Percentiles rank a stretch among this genome's conserved stretches.
Evolutionary conservation across 345 rosid species (phyloP).

Genomic region (Anastatica hierochuntica): DNA sequence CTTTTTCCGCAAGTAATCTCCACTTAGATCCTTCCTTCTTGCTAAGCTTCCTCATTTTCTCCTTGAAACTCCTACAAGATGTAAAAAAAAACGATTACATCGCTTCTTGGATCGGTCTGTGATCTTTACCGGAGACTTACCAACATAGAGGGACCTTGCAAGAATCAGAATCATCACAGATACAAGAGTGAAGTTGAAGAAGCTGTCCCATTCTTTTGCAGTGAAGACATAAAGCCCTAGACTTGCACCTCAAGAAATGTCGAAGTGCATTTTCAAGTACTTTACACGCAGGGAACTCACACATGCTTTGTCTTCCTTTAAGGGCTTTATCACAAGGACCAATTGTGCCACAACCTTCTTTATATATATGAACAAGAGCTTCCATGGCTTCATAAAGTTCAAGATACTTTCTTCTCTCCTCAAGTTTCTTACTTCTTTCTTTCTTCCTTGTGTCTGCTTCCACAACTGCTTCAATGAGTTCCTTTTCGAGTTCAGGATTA

Average conservation of each 20-base stretch:
- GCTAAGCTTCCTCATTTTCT: slow-evolving; percentile 51
- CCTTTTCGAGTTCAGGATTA: slow-evolving; percentile 70
- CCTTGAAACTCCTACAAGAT: slow-evolving; percentile 47
- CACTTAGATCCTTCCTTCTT: slow-evolving; percentile 68
- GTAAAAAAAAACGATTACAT: neutral
- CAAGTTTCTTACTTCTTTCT: slow-evolving; percentile 43
- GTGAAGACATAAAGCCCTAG: slow-evolving; percentile 56
- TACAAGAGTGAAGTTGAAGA: slow-evolving; percentile 77
- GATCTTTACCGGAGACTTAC: too few species aligned
- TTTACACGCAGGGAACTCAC: slow-evolving; percentile 75
- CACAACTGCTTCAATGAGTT: slow-evolving; percentile 53
- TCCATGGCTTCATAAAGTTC: slow-evolving; percentile 77
- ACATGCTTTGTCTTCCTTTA: slow-evolving; percentile 40
- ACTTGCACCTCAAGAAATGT: slow-evolving; percentile 69
- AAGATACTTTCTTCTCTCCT: slow-evolving; percentile 57
- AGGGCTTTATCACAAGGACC: slow-evolving; percentile 68
- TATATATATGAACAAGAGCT: slow-evolving; percentile 80
- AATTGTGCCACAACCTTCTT: slow-evolving; percentile 76
- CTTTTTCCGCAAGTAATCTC: slow-evolving; percentile 64
- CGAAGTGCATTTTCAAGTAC: slow-evolving; percentile 65
- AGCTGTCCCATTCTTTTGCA: slow-evolving; percentile 96
- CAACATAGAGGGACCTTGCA: slow-evolving; percentile 86
- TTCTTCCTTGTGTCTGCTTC: slow-evolving; percentile 56
- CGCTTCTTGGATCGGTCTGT: neutral
- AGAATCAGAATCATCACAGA: slow-evolving; percentile 56